Evolutionary conservation across 768 basidiomycete genomes (phyloP), one percentile per base, ranked within the genome.

Genomic region (Lactarius quietus): DNA sequence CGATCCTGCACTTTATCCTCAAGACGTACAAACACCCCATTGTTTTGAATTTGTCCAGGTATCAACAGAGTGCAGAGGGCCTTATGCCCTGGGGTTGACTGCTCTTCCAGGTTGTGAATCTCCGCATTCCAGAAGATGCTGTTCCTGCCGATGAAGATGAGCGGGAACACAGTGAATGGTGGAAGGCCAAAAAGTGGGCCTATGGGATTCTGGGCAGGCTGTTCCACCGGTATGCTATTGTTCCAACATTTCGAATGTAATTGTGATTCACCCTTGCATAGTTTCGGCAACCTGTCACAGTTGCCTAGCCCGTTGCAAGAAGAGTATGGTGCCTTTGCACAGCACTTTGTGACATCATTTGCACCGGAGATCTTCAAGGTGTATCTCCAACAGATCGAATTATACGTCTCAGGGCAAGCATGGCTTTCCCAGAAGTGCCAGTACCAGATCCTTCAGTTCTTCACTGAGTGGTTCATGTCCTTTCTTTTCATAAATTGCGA

Each of bases 121-220:
- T 92, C 51, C 79, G 82, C 63, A 78, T 94, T 33, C 90, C 89
- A 0, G 76, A 78, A 59, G 84, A 86, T 3, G 82, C 80, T 26
- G 82, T 93, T 0, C 88, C 90, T 2, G 84, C 82, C 33, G 86
- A 90, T 63, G 83, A 86, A 66, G 89, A 93, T 6, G 89, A 89
- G 18, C 80, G 90, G 39, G 92, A 94, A 77, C 81, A 80, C 55
- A 84, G 81, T 54, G 89, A 92, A 70, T 96, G 94, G 93, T 93
- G 92, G 90, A 89, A 88, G 73, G 83, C 89, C 10, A 95, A 95
- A 78, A 96, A 96, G 73, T 95, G 93, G 94, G 91, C 93, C 1
- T 94, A 88, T 72, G 84, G 82, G n/a, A 86, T 85, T 41, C 79
- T 96, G 9, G 89, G 90, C 39, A 80, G 87, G 28, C 78, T 94